Evolutionary conservation across 345 rosid species (phyloP), one percentile per base, ranked within the genome.

Genomic region (Psidium guajava): DNA sequence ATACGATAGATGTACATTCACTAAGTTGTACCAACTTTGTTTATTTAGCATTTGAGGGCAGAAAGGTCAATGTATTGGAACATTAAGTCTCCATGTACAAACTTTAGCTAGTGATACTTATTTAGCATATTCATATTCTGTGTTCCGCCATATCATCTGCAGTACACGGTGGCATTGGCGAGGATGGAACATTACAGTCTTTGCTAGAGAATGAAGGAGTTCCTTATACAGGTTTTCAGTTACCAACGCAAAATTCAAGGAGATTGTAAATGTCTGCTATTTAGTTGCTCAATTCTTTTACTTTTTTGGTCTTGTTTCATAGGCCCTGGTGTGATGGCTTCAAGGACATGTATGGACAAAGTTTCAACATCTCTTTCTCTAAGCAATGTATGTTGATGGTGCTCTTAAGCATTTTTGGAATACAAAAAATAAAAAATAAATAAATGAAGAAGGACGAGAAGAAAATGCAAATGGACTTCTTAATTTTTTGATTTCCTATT

Each of bases 101-200:
- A 69, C 21, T 36, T 69, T 40, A 36, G 80, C 80, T 32, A 36
- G 47, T 69, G 80, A 18, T 69, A 69, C 80, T 36, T 32, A 36
- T 18, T 11, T 69, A 18, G 57, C 3, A 69, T 36, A 36, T 7
- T 18, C 47, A 69, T 25, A 20, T 61, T 56, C 53, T 42, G 85
- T 49, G 55, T 73, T 58, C 81, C 85, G 28, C 75, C 61, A 86
- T 88, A 84, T 64, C 84, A 83, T 86, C 54, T 85, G 82, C 91
- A 97, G 99, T 93, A 82, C 99, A 97, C 87, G 99, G 98, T 88
- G 99, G 98, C 88, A 94, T 97, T 20, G 99, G 99, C 86, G 99
- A 97, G 91, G 96, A 97, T 87, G 99, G 99, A 61, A 95, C 98
- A 20, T 90, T 97, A 86, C 99, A 97, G 87, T 91, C 93, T 75